Conservation (phyloP, 192 early-diverging fungal genomes). For the Funneliformis mosseae region DNA sequence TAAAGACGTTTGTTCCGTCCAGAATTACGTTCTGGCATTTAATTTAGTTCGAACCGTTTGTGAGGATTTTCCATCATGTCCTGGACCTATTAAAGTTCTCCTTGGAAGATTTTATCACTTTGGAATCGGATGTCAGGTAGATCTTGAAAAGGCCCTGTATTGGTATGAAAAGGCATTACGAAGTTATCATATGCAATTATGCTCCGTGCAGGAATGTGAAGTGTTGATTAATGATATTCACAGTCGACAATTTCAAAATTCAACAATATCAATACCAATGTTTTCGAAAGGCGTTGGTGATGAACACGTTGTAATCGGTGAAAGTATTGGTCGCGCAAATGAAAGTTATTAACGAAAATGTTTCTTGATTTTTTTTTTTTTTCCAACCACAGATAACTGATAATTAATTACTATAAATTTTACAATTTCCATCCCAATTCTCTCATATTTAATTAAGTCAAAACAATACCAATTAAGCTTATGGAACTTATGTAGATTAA, state of each 20-base stretch:
- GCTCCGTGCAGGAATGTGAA: background rate
- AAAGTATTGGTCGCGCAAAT: background rate
- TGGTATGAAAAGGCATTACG: slow-evolving; percentile 14
- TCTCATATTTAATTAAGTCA: too few relatives aligned
- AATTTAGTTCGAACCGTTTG: background rate
- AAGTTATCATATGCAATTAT: background rate
- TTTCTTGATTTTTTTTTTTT: background rate
- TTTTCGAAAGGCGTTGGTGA: background rate
- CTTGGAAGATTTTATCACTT: slow-evolving; percentile 17
- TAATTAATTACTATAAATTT: too few relatives aligned
- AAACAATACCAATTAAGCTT: too few relatives aligned
- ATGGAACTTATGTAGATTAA: too few relatives aligned
- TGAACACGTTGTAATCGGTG: background rate
- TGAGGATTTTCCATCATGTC: background rate
- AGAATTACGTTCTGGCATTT: background rate
- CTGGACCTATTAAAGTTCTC: slow-evolving; percentile 7
- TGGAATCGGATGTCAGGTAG: slow-evolving; percentile 2
- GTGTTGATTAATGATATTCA: background rate
- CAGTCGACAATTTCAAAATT: background rate
- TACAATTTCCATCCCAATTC: too few relatives aligned
- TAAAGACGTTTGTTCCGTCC: background rate
- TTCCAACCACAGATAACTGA: background rate
- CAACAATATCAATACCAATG: background rate
- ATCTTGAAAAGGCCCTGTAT: slow-evolving; percentile 13
- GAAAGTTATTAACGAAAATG: background rate